phyloP scores from a whole-genome alignment of 176 grass and related monocot genomes.

The Lolium perenne region DNA sequence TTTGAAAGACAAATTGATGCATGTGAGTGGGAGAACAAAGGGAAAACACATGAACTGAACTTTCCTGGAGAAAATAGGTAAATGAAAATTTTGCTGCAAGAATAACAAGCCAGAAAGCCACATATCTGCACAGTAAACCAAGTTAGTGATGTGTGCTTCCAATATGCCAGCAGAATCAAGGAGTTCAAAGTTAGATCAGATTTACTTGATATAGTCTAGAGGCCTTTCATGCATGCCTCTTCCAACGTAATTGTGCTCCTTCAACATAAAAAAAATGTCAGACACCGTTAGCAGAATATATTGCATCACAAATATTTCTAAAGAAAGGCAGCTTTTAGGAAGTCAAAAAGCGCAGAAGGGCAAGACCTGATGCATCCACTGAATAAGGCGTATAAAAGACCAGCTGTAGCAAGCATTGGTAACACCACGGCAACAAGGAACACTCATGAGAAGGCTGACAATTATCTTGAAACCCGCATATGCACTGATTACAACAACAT shows the following conservation, averaged over 20 bases:
- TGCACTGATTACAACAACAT: conserved; percentile 66
- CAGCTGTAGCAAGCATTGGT: conserved; percentile 71
- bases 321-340: conserved; percentile 25
- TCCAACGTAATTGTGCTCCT: conserved; percentile 94
- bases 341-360: conserved; percentile 10
- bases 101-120: conserved; percentile 78
- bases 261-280: conserved; percentile 47
- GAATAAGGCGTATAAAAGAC: conserved; percentile 69
- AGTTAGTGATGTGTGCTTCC: conserved; percentile 33
- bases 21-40: background rate
- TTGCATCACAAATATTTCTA: conserved; percentile 28
- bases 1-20: conserved; percentile 33
- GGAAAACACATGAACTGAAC: conserved; percentile 32
- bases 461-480: conserved; percentile 78
- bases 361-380: conserved; percentile 94
- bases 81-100: conserved; percentile 91
- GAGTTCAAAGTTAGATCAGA: conserved; percentile 31
- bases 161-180: conserved; percentile 30
- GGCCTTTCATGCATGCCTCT: conserved; percentile 78
- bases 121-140: conserved; percentile 72
- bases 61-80: conserved; percentile 98
- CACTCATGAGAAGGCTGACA: conserved; percentile 63
- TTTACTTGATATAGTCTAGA: conserved; percentile 86
- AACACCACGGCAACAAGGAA: conserved; percentile 78
- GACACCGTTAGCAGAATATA: conserved; percentile 36